These are phyloP conservation scores for Anaeromyces robustus DNA, from an alignment of 192 early-diverging fungal species.

Conservation along the genomic window DNA sequence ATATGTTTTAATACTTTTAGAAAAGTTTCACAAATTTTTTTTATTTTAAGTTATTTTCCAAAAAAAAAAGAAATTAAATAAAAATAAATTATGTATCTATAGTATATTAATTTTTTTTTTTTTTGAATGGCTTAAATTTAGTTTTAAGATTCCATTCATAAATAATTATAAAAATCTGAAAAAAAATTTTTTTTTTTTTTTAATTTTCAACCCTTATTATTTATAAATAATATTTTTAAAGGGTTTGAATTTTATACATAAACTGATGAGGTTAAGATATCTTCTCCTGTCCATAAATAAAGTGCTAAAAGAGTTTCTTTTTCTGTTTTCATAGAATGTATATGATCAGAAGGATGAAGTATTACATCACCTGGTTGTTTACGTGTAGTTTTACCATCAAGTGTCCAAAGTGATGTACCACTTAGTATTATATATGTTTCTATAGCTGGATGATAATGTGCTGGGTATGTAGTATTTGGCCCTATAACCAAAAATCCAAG, in stretches of 20 bases:
- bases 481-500: neutral
- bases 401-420: neutral
- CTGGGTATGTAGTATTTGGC: neutral
- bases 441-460: neutral
- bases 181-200: too few relatives aligned
- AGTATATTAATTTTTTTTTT: too few relatives aligned
- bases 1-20: too few relatives aligned
- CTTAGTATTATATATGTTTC: neutral
- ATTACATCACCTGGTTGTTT: neutral
- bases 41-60: too few relatives aligned
- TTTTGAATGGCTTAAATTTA: too few relatives aligned
- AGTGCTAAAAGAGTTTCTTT: neutral
- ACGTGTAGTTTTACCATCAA: neutral
- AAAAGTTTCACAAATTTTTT: too few relatives aligned
- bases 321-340: neutral
- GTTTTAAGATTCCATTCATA: too few relatives aligned
- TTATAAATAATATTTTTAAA: too few relatives aligned
- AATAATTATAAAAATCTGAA: too few relatives aligned
- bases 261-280: neutral
- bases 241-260: neutral
- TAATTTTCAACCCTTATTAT: too few relatives aligned
- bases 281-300: neutral
- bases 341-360: neutral
- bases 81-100: too few relatives aligned
- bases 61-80: too few relatives aligned